phyloP scores from a whole-genome alignment of 768 basidiomycete species.

The Coprinellus micaceus region DNA sequence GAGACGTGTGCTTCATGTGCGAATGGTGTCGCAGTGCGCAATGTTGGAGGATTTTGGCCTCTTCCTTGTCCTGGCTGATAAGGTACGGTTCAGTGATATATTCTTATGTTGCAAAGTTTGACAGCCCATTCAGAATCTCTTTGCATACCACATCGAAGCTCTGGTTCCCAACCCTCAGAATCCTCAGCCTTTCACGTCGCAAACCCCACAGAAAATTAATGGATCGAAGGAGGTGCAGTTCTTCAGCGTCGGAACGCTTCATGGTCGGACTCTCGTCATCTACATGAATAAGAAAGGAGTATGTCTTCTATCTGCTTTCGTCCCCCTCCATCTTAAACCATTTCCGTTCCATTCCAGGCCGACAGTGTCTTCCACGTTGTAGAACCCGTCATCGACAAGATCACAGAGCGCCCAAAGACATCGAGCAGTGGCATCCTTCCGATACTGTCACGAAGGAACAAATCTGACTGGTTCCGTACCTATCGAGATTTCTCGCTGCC shows the following conservation, averaged over 20 bases:
- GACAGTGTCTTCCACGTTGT: constrained; percentile 92
- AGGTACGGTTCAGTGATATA: constrained; percentile 39
- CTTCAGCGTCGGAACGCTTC: constrained; percentile 88
- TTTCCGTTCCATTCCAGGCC: too few relatives aligned
- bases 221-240: constrained; percentile 90
- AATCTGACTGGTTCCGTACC: constrained; percentile 88
- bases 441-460: too few relatives aligned
- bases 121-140: constrained; percentile 46
- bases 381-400: constrained; percentile 87
- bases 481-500: constrained; percentile 88
- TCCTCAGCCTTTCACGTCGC: constrained; percentile 59
- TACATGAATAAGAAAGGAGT: constrained; percentile 95
- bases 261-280: constrained; percentile 83
- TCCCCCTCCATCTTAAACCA: neutral
- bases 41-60: constrained; percentile 96
- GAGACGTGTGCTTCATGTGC: constrained; percentile 89
- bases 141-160: constrained; percentile 94
- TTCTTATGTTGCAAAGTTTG: neutral
- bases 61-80: constrained; percentile 92
- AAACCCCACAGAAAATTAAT: constrained; percentile 88
- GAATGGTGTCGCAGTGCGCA: constrained; percentile 91
- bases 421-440: constrained; percentile 55
- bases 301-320: constrained; percentile 16
- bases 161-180: constrained; percentile 58
- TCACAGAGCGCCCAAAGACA: constrained; percentile 67